Evolutionary conservation across 2,329 filamentous ascomycete genomes (phyloP), one percentile per base, ranked within the genome.

Genomic region (Ophiostoma pallidulum): DNA sequence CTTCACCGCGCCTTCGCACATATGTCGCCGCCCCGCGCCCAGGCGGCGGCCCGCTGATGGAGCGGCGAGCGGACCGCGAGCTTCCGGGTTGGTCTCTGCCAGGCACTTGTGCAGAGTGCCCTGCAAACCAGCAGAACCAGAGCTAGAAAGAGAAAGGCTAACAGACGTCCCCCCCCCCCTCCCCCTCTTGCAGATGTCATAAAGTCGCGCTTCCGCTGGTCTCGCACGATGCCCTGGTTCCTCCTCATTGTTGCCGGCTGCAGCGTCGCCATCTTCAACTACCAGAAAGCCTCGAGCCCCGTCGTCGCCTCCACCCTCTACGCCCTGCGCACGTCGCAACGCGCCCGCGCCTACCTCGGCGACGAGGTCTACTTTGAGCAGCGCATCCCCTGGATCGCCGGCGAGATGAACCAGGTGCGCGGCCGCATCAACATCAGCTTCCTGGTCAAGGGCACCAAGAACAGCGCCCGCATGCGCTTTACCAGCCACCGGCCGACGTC

Each of bases 191-290:
- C 33, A 71, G 69, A 70, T 54, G 59, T 74, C 49, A 59, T 66
- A 46, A 61, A 67, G 49, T 62, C 65, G 48, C 62, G 60, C 41
- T 77, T 78, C 61, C 72, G 74, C 56, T 90, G 85, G 84, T 62
- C 73, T 47, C 77, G 77, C 57, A 88, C 87, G 1, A 66, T 95
- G 29, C 91, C 91, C 46, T 69, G 94, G 62, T 97, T 97, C 74
- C 63, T 84, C 45, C 66, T 77, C 53, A 71, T 87, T 53, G 79
- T 95, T 57, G 76, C 78, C 41, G 72, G 75, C 47, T 84, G 82
- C 56, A 82, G 82, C 55, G 70, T 94, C 51, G 87, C 84, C 57
- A 96, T 98, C 66, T 97, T 98, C 84, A 98, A 98, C 76, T 97
- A 98, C 77, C 91, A 98, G 66, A 96, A 96, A 66, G 80, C 82